Evolutionary conservation across 306 rosid genomes (phyloP), one percentile per base, ranked within the genome.

Genomic region (Prunus kanzakura): DNA sequence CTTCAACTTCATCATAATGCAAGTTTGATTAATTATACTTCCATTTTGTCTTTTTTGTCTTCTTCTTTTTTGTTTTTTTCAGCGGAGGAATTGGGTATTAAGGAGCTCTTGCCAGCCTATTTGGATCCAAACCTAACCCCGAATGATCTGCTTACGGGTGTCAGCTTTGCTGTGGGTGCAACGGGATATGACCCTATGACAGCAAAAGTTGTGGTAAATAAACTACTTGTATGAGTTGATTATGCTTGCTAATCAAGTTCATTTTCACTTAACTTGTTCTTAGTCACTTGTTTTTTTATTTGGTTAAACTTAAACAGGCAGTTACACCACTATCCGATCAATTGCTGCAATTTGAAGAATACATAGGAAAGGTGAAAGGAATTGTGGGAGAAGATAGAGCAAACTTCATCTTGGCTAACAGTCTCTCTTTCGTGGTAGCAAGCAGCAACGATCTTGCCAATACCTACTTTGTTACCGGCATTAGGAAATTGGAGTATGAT

Each of bases 391-490:
- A 75, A 63, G 88, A 82, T 23, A 78, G 74, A 76, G 79, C 88
- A 51, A 78, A 80, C 41, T 84, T 73, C 76, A 86, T 91, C 67
- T 15, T 89, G 57, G 81, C 86, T 35, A 91, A 87, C 47, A 74
- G 97, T 51, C 0, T 79, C 11, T 41, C 60, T 22, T 38, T 72
- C 13, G 77, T 88, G 64, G 89, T 81, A n/a, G 78, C 89, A 0
- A 79, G 97, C 72, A 91, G 88, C 75, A 84, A 87, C 15, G 97
- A 91, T 67, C 86, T 89, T 61, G 83, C 83, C 35, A 87, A 79
- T 20, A 77, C 92, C 13, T 91, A 85, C 52, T 89, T 64, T 56
- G 55, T 62, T 6, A 4, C 61, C 11, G 78, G 84, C 57, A 8
- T 72, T 2, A 70, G 89, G 77, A 85, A 55, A 75, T 4, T 9